phyloP scores from a whole-genome alignment of 352 stramenopile genomes.

The Globisporangium megalacanthum region DNA sequence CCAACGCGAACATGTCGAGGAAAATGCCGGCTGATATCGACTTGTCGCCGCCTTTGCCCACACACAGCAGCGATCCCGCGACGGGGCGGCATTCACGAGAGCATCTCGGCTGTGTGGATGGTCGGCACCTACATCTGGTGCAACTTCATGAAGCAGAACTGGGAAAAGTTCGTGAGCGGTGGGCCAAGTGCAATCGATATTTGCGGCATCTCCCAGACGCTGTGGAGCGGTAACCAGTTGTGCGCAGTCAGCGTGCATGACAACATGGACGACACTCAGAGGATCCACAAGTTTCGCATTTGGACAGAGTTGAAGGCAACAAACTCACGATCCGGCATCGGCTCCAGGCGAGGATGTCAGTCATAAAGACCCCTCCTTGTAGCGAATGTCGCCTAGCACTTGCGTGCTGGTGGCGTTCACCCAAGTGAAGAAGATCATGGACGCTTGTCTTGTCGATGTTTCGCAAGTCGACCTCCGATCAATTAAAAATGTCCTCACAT shows the following conservation, averaged over 20 bases:
- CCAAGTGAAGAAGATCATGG: no score
- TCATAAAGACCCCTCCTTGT: no score
- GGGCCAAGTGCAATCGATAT: conserved; percentile 22
- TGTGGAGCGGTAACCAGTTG: conserved; percentile 11
- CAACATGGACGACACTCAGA: conserved; percentile 7
- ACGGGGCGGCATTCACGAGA: conserved; percentile 1
- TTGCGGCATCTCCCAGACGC: conserved; percentile 17
- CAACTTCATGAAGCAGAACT: conserved; percentile 8
- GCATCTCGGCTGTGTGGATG: neutral
- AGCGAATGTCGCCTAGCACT: no score
- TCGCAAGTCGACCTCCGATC: no score
- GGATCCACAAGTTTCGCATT: conserved; percentile 15
- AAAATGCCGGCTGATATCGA: conserved; percentile 2
- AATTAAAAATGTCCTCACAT: no score
- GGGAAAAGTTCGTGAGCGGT: conserved; percentile 9
- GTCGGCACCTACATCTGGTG: neutral
- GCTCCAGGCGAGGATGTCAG: no score
- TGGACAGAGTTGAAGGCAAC: conserved; percentile 3
- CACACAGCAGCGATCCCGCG: conserved; percentile 1
- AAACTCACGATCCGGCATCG: no score
- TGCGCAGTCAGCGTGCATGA: conserved; percentile 5
- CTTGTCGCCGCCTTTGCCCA: neutral
- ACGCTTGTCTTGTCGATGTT: no score
- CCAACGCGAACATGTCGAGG: conserved; percentile 8
- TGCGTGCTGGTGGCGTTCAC: no score